Percentiles rank a stretch among this genome's conserved stretches.
phyloP scores from a whole-genome alignment of 495 filamentous ascomycete species.

The Mycothermus thermophilus region DNA sequence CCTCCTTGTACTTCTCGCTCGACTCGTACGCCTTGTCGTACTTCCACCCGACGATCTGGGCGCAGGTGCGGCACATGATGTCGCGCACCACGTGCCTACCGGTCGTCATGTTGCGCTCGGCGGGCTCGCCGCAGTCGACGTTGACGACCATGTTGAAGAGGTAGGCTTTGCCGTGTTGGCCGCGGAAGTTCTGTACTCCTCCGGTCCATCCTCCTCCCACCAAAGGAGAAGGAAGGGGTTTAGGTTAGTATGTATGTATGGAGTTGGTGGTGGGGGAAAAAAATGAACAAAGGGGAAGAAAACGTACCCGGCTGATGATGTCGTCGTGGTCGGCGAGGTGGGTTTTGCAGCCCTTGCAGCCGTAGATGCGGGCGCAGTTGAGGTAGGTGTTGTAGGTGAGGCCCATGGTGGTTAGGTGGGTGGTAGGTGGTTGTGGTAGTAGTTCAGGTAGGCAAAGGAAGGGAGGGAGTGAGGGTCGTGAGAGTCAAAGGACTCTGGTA shows the following conservation, averaged over 20 bases:
- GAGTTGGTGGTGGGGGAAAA: neutral
- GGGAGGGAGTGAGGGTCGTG: too few species aligned
- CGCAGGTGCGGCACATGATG: slow-evolving; percentile 79
- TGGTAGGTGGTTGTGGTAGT: neutral
- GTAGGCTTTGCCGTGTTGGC: slow-evolving; percentile 95
- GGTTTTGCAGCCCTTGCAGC: slow-evolving; percentile 90
- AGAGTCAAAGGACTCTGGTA: too few species aligned
- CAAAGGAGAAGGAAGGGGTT: neutral
- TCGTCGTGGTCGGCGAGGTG: slow-evolving; percentile 91
- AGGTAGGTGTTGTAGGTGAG: slow-evolving; percentile 94
- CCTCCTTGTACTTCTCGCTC: slow-evolving; percentile 95
- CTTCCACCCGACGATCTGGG: slow-evolving; percentile 90
- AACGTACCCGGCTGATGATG: slow-evolving; percentile 78
- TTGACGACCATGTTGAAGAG: slow-evolving; percentile 94
- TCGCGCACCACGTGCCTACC: slow-evolving; percentile 88
- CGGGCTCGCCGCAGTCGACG: slow-evolving; percentile 60
- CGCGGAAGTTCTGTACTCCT: slow-evolving; percentile 73
- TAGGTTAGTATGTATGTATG: neutral
- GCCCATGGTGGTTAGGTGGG: slow-evolving; percentile 50
- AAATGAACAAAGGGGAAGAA: slow-evolving; percentile 2
- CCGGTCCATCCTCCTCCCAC: neutral
- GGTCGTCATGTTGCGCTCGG: slow-evolving; percentile 98
- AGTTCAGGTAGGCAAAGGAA: too few species aligned
- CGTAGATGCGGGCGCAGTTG: slow-evolving; percentile 78
- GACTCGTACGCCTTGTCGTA: slow-evolving; percentile 93